Evolutionary conservation across 768 basidiomycete species (phyloP), one percentile per base, ranked within the genome.

Genomic region (Lactifluus subvellereus): DNA sequence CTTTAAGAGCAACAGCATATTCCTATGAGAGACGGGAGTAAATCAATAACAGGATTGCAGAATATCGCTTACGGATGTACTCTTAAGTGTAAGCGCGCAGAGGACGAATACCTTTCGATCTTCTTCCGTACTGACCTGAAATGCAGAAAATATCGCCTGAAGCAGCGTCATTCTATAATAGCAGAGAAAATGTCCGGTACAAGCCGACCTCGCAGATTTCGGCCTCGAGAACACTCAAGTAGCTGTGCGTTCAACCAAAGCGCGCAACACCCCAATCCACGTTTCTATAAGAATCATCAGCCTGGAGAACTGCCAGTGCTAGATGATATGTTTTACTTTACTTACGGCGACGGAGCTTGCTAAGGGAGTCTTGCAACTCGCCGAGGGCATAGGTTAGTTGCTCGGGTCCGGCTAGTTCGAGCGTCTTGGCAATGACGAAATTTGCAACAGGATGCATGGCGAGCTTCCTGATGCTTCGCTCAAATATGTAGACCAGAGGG

Each of bases 361-460:
- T 74, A 82, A 89, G 84, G 45, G 77, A 71, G 40, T 73, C 77
- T 51, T 76, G 73, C 38, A 94, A 76, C 69, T 94, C 91, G n/a
- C 73, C 68, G 50, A 86, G 79, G 16, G 83, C 78, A 6, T 75
- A 77, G 1, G 72, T 72, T 38, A 98, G 71, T 63, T 89, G 84
- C 4, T 75, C 74, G n/a, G 74, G 77, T n/a, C 81, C 77, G 11
- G 86, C 72, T 51, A 91, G 78, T 54, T 84, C 83, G 32, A 95
- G 67, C 0, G 87, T 89, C 72, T 85, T 88, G 0, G 94, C 88
- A 5, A 94, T 79, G 22, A 98, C 94, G 69, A 94, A 99, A 71
- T 98, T 99, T 13, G 91, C 94, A 2, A 95, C 89, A 3, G 95
- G 93, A 73, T 99, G 96, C 20, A 81, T 77, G 18, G 89, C 86